Evolutionary conservation across 1,139 yeast species (phyloP).

Genomic region (Arxiozyma slooffiae): DNA sequence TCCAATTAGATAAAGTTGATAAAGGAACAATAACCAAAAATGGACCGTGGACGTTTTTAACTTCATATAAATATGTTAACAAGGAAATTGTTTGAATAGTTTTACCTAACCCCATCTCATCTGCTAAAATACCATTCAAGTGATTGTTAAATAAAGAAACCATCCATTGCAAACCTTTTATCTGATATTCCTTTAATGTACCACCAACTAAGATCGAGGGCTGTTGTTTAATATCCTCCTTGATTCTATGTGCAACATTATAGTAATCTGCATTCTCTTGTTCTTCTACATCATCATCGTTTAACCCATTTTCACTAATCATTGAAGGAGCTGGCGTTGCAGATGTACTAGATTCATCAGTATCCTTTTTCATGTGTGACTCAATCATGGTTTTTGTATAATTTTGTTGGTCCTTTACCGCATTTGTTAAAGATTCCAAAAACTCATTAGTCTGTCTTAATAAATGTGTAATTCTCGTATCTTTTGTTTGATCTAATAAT

Average conservation of each 20-base stretch:
- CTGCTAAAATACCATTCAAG: conserved; percentile 89
- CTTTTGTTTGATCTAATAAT: conserved; percentile 71
- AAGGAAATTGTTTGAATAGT: conserved; percentile 79
- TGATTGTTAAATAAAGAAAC: conserved; percentile 88
- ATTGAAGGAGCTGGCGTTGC: conserved; percentile 21
- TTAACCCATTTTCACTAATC: conserved; percentile 10
- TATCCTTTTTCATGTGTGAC: conserved; percentile 35
- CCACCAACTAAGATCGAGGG: conserved; percentile 76
- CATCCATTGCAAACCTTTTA: conserved; percentile 97
- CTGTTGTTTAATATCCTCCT: conserved; percentile 55
- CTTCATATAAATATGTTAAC: conserved; percentile 63
- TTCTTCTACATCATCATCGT: conserved; percentile 37
- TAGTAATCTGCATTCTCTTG: conserved; percentile 63
- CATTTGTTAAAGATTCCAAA: conserved; percentile 66
- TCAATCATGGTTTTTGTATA: conserved; percentile 35
- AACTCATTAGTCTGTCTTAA: conserved; percentile 69
- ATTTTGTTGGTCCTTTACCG: conserved; percentile 64
- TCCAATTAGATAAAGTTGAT: conserved; percentile 80
- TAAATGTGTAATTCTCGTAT: conserved; percentile 72
- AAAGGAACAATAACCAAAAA: conserved; percentile 75
- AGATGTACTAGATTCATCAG: conserved; percentile 28
- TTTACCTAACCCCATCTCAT: conserved; percentile 87
- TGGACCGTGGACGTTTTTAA: conserved; percentile 56
- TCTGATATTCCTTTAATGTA: conserved; percentile 79
- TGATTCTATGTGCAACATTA: conserved; percentile 66